phyloP scores from a whole-genome alignment of 73 alveolate genomes.

The Tetrahymena elliotti region DNA sequence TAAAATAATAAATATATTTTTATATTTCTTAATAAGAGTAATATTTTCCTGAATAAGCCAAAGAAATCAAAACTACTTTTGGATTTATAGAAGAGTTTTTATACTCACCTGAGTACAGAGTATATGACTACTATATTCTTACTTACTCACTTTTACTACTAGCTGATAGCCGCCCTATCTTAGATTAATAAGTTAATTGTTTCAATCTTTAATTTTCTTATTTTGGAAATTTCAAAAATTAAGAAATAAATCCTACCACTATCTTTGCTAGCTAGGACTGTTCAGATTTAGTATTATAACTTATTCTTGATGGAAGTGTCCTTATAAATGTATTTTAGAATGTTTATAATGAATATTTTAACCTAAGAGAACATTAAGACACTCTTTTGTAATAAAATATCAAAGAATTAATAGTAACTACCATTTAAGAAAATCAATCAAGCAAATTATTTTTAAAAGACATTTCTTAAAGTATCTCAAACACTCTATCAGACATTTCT shows the following conservation, averaged over 20 bases:
- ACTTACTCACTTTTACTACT: not conserved
- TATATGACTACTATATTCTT: not conserved
- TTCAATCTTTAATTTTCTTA: not conserved
- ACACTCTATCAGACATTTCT: not conserved
- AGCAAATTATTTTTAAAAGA: not conserved
- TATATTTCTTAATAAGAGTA: not conserved
- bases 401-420: not conserved
- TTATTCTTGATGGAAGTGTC: not conserved
- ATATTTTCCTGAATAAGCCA: not conserved
- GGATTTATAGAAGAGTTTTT: not conserved
- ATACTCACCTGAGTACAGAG: not conserved
- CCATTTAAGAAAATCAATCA: not conserved
- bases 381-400: not conserved
- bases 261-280: not conserved
- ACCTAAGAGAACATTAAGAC: not conserved
- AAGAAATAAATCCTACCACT: not conserved
- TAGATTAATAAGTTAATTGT: not conserved
- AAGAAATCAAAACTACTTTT: not conserved
- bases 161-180: not conserved
- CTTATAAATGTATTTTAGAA: not conserved
- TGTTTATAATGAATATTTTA: not conserved
- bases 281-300: not conserved
- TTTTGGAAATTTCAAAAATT: not conserved
- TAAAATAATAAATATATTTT: not conserved
- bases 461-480: not conserved